A percentile compares a stretch with the other conserved stretches of the same genome.
These are phyloP conservation scores for Rhodotorula sp. DNA, from an alignment of 1,284 basidiomycete species.

Conservation along the genomic window DNA sequence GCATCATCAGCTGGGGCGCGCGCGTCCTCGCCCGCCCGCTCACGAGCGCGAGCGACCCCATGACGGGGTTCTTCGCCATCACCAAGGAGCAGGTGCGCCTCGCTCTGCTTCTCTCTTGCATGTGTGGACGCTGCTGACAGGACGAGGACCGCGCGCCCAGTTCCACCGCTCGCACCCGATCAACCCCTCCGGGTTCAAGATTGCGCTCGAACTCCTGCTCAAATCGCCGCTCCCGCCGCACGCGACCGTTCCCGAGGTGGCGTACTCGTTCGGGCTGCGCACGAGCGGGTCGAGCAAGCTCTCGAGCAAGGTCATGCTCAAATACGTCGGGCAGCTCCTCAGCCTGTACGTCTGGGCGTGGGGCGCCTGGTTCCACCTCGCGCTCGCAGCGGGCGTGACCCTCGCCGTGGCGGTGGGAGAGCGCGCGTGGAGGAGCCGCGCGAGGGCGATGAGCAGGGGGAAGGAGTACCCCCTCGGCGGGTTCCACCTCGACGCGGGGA, in stretches of 20 bases:
- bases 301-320: conserved; percentile 44
- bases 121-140: neutral
- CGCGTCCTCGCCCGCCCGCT: conserved; percentile 55
- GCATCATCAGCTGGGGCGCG: conserved; percentile 56
- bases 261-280: conserved; percentile 44
- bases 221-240: conserved; percentile 33
- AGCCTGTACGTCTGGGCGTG: conserved; percentile 43
- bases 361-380: conserved; percentile 38
- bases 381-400: conserved; percentile 24
- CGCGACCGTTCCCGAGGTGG: conserved; percentile 36
- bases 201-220: conserved; percentile 46
- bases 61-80: conserved; percentile 58
- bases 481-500: conserved; percentile 21
- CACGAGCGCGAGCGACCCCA: conserved; percentile 56
- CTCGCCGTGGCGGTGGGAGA: conserved; percentile 8
- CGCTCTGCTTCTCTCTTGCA: neutral
- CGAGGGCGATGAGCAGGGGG: conserved; percentile 6
- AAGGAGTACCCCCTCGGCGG: conserved; percentile 31
- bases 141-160: conserved; percentile 19
- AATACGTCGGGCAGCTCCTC: conserved; percentile 45
- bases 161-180: conserved; percentile 41
- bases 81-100: conserved; percentile 52
- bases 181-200: conserved; percentile 47
- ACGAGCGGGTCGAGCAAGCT: conserved; percentile 43
- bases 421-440: conserved; percentile 7